Percentiles rank a stretch among this genome's conserved stretches.
Evolutionary conservation across 257 asterid species (phyloP).

Genomic region (Vinca minor): DNA sequence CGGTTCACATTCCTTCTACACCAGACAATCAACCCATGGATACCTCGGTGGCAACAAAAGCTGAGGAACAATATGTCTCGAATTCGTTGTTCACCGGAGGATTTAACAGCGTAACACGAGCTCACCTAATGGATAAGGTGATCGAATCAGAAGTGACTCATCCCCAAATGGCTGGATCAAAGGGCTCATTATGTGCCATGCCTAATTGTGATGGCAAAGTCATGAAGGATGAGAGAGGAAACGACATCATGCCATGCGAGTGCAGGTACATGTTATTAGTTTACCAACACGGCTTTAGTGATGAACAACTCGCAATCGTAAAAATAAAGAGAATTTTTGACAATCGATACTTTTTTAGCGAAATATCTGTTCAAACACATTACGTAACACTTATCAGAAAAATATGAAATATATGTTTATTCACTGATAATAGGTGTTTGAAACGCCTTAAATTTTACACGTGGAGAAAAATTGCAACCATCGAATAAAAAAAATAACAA

Average conservation of each 20-base stretch:
- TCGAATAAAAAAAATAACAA: no score
- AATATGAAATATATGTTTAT: no score
- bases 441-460: no score
- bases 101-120: constrained; percentile 77
- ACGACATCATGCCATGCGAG: constrained; percentile 66
- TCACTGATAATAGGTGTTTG: no score
- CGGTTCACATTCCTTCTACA: constrained; percentile 82
- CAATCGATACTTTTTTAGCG: no score
- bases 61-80: constrained; percentile 81
- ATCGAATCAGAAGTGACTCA: constrained; percentile 70
- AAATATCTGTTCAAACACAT: no score
- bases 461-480: no score
- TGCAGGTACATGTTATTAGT: constrained; percentile 49
- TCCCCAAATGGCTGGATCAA: constrained; percentile 86
- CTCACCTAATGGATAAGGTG: constrained; percentile 91
- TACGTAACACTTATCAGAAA: no score
- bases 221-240: constrained; percentile 77
- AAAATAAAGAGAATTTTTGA: no score
- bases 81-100: constrained; percentile 83
- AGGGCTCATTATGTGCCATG: constrained; percentile 74
- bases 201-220: constrained; percentile 76
- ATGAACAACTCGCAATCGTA: no score
- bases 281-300: no score
- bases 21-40: constrained; percentile 88
- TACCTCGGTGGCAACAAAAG: constrained; percentile 58